Evolutionary conservation across 768 basidiomycete genomes (phyloP).

Genomic region (Pholiota microspora): DNA sequence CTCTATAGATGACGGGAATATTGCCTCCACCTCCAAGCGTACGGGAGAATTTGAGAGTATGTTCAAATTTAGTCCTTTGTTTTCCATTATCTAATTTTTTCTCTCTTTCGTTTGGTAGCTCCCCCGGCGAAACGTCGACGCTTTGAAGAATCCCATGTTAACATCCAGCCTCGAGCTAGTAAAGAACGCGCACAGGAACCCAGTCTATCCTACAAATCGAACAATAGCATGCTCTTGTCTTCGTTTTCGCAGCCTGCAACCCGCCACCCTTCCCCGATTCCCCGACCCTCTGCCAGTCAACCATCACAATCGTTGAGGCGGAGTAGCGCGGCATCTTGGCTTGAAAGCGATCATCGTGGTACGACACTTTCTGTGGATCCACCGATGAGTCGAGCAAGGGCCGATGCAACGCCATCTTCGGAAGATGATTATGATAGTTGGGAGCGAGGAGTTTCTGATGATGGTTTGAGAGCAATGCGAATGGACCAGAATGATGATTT

Average conservation of each 20-base stretch:
- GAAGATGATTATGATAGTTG: slow-evolving; percentile 25
- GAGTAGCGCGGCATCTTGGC: slow-evolving; percentile 4
- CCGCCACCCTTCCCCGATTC: slow-evolving; percentile 8
- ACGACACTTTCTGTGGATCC: background rate
- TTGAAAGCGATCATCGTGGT: background rate
- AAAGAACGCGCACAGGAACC: slow-evolving; percentile 7
- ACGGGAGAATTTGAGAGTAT: slow-evolving; percentile 12
- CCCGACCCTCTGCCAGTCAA: slow-evolving; percentile 9
- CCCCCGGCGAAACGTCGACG: slow-evolving; percentile 12
- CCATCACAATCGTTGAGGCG: background rate
- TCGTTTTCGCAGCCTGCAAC: slow-evolving; percentile 18
- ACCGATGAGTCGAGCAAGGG: no score
- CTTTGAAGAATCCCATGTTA: background rate
- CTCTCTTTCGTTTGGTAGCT: slow-evolving; percentile 3
- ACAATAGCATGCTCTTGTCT: background rate
- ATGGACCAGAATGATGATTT: slow-evolving; percentile 5
- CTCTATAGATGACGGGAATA: background rate
- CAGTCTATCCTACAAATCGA: background rate
- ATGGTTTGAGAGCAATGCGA: slow-evolving; percentile 20
- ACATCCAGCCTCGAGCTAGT: slow-evolving; percentile 1
- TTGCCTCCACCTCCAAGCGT: slow-evolving; percentile 9
- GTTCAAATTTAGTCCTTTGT: no score
- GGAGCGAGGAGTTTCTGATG: slow-evolving; percentile 25
- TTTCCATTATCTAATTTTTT: no score
- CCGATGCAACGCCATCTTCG: background rate